Base-by-base conservation (phyloP, 352 stramenopile species). In the Globisporangium ultimum region DNA sequence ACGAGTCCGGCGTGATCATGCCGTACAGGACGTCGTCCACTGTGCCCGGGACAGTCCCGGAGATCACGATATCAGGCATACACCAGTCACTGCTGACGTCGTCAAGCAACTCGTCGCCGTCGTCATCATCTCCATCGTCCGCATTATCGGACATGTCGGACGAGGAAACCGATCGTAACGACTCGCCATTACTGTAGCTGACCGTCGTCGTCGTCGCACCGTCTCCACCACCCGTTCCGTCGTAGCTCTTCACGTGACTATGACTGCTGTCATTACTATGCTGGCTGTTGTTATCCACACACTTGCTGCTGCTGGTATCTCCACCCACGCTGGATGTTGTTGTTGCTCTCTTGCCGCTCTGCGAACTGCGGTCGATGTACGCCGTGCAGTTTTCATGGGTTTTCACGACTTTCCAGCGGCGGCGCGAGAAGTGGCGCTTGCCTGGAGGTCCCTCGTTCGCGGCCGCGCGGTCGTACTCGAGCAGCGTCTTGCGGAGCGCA, bases 11-110 rank as follows among this genome's bases (percentile, higher is more conserved):
- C 11, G 52, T 51, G 0, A 24, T 60, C 59, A 66, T 60, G 52
- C 59, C 59, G 45, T 60, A 66, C 11, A 66, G 20, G 20, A 66
- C 52, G 46, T 66, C 59, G 10, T 60, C 59, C 20, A 66, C 21
- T 6, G 59, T 60, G 6, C 59, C 59, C 13, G 53, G 46, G 9
- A 66, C 59, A 0, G 34, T 47, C n/a, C 59, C 59, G 17, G 53
- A 60, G 42, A 60, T 40, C 45, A 66, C 52, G 48, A 66, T 43
- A 32, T 60, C 53, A 15, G 59, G 45, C 46, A 60, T 56, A 34
- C 60, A 60, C 58, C 49, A 64, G 28, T 36, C 28, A 10, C 28
- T 36, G 28, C 28, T 36, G 28, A 36, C 28, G 8, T 36, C 28
- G 28, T 36, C 28, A 10, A 36, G 28, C 28, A 36, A 10, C 28